Conservation (phyloP, 2,329 filamentous ascomycete genomes). For the Colletotrichum theobromicola region DNA sequence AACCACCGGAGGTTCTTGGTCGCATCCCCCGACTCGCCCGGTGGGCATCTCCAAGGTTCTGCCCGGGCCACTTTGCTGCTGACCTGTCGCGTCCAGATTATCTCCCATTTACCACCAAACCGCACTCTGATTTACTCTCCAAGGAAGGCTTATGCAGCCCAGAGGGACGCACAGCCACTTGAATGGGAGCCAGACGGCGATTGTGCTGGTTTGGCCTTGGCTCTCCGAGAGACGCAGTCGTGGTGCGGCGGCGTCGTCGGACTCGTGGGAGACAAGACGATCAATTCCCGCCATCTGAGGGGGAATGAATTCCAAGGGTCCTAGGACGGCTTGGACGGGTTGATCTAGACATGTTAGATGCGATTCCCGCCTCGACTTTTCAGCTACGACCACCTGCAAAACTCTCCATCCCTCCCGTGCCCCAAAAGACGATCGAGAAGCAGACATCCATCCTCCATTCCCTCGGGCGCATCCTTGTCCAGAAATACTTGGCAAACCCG, state of each 20-base stretch:
- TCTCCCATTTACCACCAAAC: neutral
- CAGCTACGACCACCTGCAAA: neutral
- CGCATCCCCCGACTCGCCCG: neutral
- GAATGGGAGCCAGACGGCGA: neutral
- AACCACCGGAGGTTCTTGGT: neutral
- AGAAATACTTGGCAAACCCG: neutral
- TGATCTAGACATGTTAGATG: neutral
- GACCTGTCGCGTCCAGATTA: neutral
- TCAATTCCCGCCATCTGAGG: neutral
- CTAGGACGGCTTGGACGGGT: neutral
- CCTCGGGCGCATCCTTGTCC: slow-evolving; percentile 6
- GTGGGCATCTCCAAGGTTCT: neutral
- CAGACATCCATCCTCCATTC: neutral
- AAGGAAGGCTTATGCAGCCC: neutral
- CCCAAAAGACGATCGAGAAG: neutral
- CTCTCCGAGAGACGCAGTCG: neutral
- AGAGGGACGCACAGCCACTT: neutral
- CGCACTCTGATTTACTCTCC: neutral
- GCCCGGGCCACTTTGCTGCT: neutral
- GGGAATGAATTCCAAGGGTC: neutral
- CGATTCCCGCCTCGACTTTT: neutral
- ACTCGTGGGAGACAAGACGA: neutral
- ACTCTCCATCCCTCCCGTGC: neutral
- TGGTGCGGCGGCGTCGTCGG: neutral
- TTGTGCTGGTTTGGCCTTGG: neutral